These are phyloP conservation scores for Miscanthus lutarioriparius DNA, from an alignment of 176 grass and related monocot species.

Conservation along the genomic window DNA sequence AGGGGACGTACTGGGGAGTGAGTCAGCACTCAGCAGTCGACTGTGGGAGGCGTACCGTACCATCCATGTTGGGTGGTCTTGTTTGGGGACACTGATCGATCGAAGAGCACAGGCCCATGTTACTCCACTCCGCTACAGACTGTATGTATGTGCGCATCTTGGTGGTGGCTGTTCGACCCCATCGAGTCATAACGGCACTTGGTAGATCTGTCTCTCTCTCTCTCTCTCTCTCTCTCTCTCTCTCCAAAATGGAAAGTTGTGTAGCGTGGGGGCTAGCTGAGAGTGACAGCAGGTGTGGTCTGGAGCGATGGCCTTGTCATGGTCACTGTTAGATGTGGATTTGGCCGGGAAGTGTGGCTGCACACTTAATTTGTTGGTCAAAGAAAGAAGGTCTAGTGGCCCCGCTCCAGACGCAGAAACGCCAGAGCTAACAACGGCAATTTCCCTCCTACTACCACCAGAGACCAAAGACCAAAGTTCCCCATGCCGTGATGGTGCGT, in stretches of 20 bases:
- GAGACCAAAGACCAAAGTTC: neutral
- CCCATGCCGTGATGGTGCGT: neutral
- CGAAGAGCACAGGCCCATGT: slow-evolving; percentile 7
- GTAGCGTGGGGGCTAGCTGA: slow-evolving; percentile 18
- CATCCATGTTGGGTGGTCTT: neutral
- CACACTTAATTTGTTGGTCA: slow-evolving; percentile 30
- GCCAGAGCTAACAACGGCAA: neutral
- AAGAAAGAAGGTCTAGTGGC: slow-evolving; percentile 1
- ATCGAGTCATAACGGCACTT: neutral
- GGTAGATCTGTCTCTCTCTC: no score
- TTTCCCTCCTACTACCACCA: neutral
- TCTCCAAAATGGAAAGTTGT: neutral
- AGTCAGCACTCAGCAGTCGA: neutral
- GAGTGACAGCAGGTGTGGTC: slow-evolving; percentile 11
- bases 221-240: neutral
- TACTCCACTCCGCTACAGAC: neutral
- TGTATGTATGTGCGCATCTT: neutral
- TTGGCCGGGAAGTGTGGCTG: neutral
- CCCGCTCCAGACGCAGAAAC: neutral
- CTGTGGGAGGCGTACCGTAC: slow-evolving; percentile 10
- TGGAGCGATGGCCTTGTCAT: neutral
- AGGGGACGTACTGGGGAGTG: neutral
- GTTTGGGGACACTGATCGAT: neutral
- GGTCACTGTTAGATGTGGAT: slow-evolving; percentile 32
- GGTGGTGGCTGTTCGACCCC: neutral